Base-by-base conservation (phyloP, 306 rosid species). In the Rosa rugosa region DNA sequence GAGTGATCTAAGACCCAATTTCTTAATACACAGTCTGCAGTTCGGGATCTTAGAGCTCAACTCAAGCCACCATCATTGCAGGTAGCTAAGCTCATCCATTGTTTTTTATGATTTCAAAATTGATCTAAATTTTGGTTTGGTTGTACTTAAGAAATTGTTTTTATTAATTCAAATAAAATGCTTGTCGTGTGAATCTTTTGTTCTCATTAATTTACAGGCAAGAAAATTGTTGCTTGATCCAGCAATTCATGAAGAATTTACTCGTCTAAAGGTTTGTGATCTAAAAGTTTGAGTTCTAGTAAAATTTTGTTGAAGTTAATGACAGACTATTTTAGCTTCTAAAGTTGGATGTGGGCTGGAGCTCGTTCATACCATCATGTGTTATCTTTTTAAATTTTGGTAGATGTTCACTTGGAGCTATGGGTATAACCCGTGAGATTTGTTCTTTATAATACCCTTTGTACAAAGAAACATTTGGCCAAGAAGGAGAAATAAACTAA, bases 1-100 rank as follows among this genome's bases (percentile, higher is more conserved):
- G 8, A 56, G 13, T 56, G 51, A 54, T 23, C 71, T 81, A 69
- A 65, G 67, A 41, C 70, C 71, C 64, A 75, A 5, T 69, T 38
- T 36, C 18, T 84, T 80, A 34, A 81, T 83, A 75, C 84, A 71
- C 88, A 94, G 97, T 89, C 94, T 83, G 97, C 97, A 71, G 97
- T 94, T 4, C 87, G 93, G 78, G 98, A 94, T 68, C 87, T 94
- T 77, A 92, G 83, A 88, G 91, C 90, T 53, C 97, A 94, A 83
- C 89, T 94, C 75, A 92, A 94, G 90, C 98, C 92, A 49, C 92
- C 97, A 74, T 89, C 98, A 69, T 89, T 94, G 97, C 98, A 94
- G 97, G 98, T 89, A 84, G 77, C 71, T 75, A 81, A 64, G 27
- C 25, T 36, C 38, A 50, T 72, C 7, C n/a, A 9, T 50, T 64